Evolutionary conservation across 371 early-diverging fungal genomes (phyloP).

Genomic region (Mucor piriformis): DNA sequence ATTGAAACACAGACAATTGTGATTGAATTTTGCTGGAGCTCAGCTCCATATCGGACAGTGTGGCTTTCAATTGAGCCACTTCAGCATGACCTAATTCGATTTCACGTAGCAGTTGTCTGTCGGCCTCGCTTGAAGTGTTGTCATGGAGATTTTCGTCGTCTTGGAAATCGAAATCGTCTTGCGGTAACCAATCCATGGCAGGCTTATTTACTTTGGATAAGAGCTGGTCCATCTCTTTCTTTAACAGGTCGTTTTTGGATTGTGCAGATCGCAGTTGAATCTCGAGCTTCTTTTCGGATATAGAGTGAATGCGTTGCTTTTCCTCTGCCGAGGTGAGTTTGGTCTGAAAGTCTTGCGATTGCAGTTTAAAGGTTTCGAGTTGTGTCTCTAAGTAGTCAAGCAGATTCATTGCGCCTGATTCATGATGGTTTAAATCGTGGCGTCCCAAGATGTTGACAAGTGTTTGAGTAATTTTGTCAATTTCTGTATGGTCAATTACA

Average conservation of each 20-base stretch:
- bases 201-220: not conserved
- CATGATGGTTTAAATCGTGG: conserved; percentile 5
- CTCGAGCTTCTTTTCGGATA: conserved; percentile 35
- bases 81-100: conserved; percentile 24
- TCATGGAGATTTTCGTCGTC: conserved; percentile 3
- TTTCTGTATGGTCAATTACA: not conserved
- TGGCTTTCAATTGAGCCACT: conserved; percentile 16
- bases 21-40: conserved; percentile 30
- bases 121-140: conserved; percentile 6
- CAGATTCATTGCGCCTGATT: conserved; percentile 3
- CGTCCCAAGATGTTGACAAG: conserved; percentile 7
- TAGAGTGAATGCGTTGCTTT: conserved; percentile 22
- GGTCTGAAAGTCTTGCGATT: conserved; percentile 21
- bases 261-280: conserved; percentile 37
- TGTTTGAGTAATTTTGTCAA: conserved; percentile 13
- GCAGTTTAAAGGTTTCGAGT: conserved; percentile 23
- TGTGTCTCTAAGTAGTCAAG: conserved; percentile 27
- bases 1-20: conserved; percentile 23
- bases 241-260: conserved; percentile 25
- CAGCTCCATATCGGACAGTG: conserved; percentile 37
- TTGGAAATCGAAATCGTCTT: conserved; percentile 11
- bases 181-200: not conserved
- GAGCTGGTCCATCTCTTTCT: conserved; percentile 12
- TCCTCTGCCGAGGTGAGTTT: conserved; percentile 27
- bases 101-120: conserved; percentile 3